Percentiles rank a stretch among this genome's conserved stretches.
phyloP scores from a whole-genome alignment of 2,329 filamentous ascomycete species.

The Sclerotinia sclerotiorum region DNA sequence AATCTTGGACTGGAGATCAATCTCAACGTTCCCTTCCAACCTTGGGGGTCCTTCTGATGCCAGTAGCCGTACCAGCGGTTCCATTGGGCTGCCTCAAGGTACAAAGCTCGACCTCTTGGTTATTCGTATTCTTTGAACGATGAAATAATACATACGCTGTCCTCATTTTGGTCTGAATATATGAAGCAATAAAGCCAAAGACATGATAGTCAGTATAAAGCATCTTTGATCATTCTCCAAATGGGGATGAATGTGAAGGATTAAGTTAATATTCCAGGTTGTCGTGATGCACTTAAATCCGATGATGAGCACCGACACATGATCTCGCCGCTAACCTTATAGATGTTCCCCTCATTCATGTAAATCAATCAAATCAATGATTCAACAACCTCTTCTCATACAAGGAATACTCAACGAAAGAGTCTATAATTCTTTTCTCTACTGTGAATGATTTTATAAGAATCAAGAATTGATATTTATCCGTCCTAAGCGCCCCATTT shows the following conservation, averaged over 20 bases:
- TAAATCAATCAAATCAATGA: background rate
- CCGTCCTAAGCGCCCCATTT: background rate
- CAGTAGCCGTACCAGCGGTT: background rate
- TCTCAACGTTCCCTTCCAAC: background rate
- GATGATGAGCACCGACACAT: background rate
- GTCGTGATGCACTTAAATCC: background rate
- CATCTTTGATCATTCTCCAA: background rate
- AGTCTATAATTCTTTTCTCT: background rate
- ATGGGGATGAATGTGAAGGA: background rate
- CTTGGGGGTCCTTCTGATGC: background rate
- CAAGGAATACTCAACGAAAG: background rate
- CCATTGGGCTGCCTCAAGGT: background rate
- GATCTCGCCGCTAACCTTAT: background rate
- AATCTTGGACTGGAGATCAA: background rate
- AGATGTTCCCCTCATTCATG: constrained; percentile 3
- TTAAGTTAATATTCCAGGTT: too few species aligned
- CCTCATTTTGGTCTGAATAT: background rate
- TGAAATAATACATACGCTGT: background rate
- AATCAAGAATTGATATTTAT: background rate
- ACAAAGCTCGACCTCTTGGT: background rate
- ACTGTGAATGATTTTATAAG: background rate
- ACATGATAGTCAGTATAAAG: constrained; percentile 5
- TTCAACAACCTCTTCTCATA: background rate
- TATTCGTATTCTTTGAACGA: constrained; percentile 5
- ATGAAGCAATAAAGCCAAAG: background rate